Conservation (phyloP, 2,329 filamentous ascomycete genomes). For the Mollisia scopiformis region DNA sequence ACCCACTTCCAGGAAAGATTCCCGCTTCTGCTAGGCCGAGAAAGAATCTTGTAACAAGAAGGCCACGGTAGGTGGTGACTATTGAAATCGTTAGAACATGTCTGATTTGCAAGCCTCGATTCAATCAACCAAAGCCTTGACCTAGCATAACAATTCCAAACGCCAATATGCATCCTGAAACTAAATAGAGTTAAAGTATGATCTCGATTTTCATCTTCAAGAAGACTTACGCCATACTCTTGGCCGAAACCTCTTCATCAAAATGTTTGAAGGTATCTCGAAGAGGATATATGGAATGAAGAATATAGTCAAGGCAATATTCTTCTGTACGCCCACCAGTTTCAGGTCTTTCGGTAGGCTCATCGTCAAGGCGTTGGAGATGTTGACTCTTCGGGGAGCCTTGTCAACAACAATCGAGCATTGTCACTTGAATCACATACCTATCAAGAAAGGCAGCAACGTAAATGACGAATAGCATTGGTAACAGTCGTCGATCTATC, state of each 20-base stretch:
- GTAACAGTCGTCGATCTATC: conserved; percentile 19
- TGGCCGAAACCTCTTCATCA: conserved; percentile 25
- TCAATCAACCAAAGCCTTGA: conserved; percentile 40
- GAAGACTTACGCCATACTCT: background rate
- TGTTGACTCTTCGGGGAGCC: too few species aligned
- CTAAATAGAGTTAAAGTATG: too few species aligned
- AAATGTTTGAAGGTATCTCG: conserved; percentile 55
- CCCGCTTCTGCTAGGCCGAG: conserved; percentile 52
- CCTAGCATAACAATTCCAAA: too few species aligned
- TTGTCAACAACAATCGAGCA: too few species aligned
- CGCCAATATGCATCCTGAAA: too few species aligned
- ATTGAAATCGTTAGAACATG: conserved; percentile 60
- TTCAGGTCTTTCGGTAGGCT: conserved; percentile 17
- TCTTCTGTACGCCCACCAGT: conserved; percentile 14
- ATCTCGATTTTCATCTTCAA: too few species aligned
- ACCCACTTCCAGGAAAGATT: conserved; percentile 17
- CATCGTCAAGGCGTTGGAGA: conserved; percentile 46
- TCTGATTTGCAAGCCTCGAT: conserved; percentile 38
- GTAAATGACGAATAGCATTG: conserved; percentile 18
- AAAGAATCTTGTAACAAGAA: conserved; percentile 66
- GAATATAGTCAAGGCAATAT: conserved; percentile 50
- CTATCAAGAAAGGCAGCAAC: conserved; percentile 49
- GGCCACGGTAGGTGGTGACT: conserved; percentile 62
- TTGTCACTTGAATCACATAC: too few species aligned
- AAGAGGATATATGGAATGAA: conserved; percentile 53